phyloP scores from a whole-genome alignment of 2,329 filamentous ascomycete genomes.

The Aureobasidium sp. region DNA sequence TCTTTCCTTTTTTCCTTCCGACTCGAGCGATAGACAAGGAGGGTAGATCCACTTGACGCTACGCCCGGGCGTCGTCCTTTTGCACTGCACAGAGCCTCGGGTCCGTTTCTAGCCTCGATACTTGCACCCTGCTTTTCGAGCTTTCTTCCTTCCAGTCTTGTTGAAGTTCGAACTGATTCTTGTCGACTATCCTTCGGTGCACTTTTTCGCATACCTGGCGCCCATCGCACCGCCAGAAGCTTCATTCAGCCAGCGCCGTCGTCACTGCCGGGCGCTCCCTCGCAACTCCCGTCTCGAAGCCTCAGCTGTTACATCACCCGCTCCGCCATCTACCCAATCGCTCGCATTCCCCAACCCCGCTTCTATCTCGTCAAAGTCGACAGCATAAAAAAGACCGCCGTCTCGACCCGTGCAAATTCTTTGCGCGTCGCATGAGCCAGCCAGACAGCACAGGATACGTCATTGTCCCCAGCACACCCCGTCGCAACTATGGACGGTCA shows the following conservation, averaged over 20 bases:
- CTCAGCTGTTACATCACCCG: background rate
- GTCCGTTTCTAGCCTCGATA: background rate
- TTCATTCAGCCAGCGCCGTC: background rate
- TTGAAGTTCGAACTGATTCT: background rate
- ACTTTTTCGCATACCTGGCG: background rate
- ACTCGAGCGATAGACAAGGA: background rate
- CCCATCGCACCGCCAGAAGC: background rate
- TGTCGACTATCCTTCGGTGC: background rate
- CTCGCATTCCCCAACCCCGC: background rate
- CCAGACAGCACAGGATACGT: background rate
- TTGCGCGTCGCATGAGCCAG: conserved; percentile 4
- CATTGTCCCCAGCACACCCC: conserved; percentile 1
- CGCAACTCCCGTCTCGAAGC: background rate
- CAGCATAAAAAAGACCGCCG: background rate
- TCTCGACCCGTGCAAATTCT: background rate
- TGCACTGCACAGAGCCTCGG: conserved; percentile 7
- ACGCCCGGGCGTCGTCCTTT: background rate
- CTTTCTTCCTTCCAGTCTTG: background rate
- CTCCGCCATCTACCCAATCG: background rate
- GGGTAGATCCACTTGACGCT: conserved; percentile 4
- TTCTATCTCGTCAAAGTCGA: background rate
- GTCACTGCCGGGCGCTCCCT: no score
- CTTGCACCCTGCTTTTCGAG: conserved; percentile 7
- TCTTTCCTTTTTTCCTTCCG: conserved; percentile 1
- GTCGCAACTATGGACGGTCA: conserved; percentile 31